These are phyloP conservation scores for Gigaspora rosea DNA, from an alignment of 192 early-diverging fungal species.

Conservation along the genomic window DNA sequence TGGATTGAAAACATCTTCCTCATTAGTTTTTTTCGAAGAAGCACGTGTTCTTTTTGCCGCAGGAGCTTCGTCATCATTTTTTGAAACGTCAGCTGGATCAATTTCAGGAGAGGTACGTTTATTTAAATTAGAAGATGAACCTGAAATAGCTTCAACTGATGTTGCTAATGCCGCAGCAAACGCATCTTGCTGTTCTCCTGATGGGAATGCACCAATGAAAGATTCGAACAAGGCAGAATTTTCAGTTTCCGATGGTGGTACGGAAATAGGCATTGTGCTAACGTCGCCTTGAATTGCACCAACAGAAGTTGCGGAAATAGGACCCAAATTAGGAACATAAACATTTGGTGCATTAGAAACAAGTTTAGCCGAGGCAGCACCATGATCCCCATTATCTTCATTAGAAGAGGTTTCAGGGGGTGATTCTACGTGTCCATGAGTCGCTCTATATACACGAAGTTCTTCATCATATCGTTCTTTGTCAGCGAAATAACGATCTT, in stretches of 20 bases:
- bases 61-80: neutral
- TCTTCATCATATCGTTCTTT: slow-evolving; percentile 35
- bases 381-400: slow-evolving; percentile 28
- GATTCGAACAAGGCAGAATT: neutral
- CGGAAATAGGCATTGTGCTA: neutral
- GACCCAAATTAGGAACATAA: neutral
- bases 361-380: slow-evolving; percentile 9
- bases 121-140: neutral
- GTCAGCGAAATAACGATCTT: slow-evolving; percentile 32
- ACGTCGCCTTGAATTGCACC: too few relatives aligned
- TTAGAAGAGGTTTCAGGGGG: slow-evolving; percentile 26
- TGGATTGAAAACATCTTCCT: slow-evolving; percentile 1
- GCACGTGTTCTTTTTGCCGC: slow-evolving; percentile 5
- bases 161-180: too few relatives aligned
- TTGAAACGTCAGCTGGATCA: neutral
- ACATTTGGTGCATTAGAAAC: neutral
- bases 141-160: neutral
- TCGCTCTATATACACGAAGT: slow-evolving; percentile 27
- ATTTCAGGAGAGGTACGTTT: neutral
- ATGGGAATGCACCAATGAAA: neutral
- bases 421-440: slow-evolving; percentile 28
- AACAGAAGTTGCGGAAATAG: neutral
- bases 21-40: neutral
- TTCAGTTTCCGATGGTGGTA: slow-evolving; percentile 8
- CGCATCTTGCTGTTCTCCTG: neutral